phyloP scores from a whole-genome alignment of 305 asterid species.

The Fraxinus paxiana region DNA sequence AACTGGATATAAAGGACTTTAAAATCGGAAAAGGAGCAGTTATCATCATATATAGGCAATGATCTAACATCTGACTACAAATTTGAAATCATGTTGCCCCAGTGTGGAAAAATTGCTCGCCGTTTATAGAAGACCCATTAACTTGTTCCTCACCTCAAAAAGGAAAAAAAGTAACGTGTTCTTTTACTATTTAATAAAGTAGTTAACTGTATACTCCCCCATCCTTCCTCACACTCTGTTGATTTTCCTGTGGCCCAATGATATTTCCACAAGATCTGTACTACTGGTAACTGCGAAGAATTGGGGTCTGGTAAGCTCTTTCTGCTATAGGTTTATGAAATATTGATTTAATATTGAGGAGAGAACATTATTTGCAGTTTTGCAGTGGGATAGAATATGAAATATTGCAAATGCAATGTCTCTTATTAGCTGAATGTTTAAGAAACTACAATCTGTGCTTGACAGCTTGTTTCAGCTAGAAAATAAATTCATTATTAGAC shows the following conservation, averaged over 20 bases:
- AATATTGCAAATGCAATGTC: neutral
- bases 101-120: neutral
- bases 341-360: neutral
- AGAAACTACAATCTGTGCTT: neutral
- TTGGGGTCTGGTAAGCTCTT: neutral
- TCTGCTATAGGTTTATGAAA: neutral
- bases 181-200: neutral
- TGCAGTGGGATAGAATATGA: neutral
- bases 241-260: neutral
- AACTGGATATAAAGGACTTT: neutral
- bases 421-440: neutral
- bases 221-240: neutral
- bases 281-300: neutral
- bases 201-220: neutral
- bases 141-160: neutral
- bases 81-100: neutral
- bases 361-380: neutral
- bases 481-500: neutral
- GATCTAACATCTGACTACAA: neutral
- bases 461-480: neutral
- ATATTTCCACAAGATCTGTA: neutral
- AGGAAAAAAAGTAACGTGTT: neutral
- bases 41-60: neutral
- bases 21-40: neutral
- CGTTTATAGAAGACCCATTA: neutral